A percentile compares a stretch with the other conserved stretches of the same genome.
phyloP scores from a whole-genome alignment of 306 rosid genomes.

The Aeschynomene evenia region DNA sequence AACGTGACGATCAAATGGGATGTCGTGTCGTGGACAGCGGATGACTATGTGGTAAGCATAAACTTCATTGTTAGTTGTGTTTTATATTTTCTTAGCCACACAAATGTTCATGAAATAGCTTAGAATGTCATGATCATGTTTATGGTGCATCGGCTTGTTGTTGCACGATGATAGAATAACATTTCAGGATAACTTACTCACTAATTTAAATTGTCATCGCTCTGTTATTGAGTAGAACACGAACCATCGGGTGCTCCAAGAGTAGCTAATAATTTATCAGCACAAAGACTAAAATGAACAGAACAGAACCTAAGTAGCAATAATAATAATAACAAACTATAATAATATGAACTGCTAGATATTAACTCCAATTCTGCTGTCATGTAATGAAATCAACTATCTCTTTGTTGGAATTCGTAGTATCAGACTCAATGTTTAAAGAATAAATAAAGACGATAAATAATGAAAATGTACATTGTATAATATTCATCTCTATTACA shows the following conservation, averaged over 20 bases:
- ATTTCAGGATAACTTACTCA: too few species aligned
- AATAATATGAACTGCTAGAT: neutral
- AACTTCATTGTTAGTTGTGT: constrained; percentile 2
- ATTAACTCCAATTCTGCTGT: neutral
- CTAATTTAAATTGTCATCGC: too few species aligned
- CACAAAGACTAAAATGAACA: neutral
- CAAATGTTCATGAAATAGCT: neutral
- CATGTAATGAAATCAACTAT: neutral
- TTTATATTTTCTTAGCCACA: neutral
- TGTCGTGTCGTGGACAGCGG: constrained; percentile 89
- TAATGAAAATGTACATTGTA: too few species aligned
- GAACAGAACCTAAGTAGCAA: neutral
- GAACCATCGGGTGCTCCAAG: too few species aligned
- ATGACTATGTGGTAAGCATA: constrained; percentile 82
- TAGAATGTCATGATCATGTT: neutral
- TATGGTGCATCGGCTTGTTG: too few species aligned
- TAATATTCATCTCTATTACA: too few species aligned
- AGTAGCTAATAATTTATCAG: too few species aligned
- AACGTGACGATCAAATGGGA: constrained; percentile 92
- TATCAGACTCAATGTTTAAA: too few species aligned
- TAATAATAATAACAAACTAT: neutral
- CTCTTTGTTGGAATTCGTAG: too few species aligned
- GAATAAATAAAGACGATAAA: too few species aligned
- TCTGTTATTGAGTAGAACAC: too few species aligned
- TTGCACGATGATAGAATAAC: too few species aligned